phyloP scores from a whole-genome alignment of 345 rosid genomes.

The Eucalyptus leucophloia region DNA sequence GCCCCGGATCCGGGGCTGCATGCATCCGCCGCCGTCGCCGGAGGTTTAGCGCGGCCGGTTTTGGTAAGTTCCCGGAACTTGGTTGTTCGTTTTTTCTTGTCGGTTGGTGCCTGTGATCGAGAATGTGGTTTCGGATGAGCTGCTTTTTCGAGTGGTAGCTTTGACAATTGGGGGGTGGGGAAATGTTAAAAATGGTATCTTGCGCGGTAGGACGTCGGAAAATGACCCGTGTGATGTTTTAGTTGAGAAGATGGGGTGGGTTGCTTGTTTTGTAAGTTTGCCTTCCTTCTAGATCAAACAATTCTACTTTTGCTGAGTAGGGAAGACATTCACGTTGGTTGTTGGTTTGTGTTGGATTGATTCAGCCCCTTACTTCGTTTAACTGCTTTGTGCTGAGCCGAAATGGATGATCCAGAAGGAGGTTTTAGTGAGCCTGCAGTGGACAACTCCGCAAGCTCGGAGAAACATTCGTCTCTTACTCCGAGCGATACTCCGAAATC shows the following conservation, averaged over 20 bases:
- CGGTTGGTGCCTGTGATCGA: not conserved
- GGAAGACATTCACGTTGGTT: not conserved
- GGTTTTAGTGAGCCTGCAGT: constrained; percentile 20
- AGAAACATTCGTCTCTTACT: constrained; percentile 17
- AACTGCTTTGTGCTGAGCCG: not conserved
- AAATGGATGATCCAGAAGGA: constrained; percentile 51
- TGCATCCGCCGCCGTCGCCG: not conserved
- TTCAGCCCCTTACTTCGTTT: constrained; percentile 8
- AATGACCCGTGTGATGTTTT: not conserved
- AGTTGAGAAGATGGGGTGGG: not conserved
- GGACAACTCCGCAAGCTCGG: constrained; percentile 11
- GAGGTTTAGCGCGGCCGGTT: not conserved
- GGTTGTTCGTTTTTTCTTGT: not conserved
- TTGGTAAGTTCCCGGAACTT: not conserved
- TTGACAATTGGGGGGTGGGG: not conserved
- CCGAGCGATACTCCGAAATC: constrained; percentile 23
- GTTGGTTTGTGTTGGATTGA: not conserved
- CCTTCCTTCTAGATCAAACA: not conserved
- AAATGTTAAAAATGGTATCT: not conserved
- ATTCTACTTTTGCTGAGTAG: not conserved
- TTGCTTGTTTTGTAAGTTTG: not conserved
- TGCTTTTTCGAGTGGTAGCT: not conserved
- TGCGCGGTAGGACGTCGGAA: not conserved
- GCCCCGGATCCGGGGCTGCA: constrained; percentile 2
- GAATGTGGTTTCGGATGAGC: not conserved